Base-by-base conservation (phyloP, 108 stramenopile genomes). In the Cyclotella kingstonii region DNA sequence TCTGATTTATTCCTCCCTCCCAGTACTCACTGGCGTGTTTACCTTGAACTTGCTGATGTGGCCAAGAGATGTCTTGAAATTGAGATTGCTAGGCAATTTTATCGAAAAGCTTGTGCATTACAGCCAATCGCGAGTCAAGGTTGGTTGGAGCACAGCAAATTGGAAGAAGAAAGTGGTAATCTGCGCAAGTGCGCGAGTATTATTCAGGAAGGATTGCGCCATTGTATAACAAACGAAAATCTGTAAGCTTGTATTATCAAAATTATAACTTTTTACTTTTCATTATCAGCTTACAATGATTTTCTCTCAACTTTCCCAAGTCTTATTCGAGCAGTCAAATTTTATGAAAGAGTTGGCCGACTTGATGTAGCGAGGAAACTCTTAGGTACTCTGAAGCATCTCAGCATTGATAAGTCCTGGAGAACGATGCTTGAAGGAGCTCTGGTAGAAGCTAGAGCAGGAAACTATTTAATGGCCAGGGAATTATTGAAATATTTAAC, bases 81-180 rank as follows among this genome's bases (percentile, higher is more conserved):
- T 46, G 77, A 77, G 5, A 83, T 85, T 39, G 95, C 95, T 0
- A 61, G 95, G 46, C 47, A 73, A 46, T 80, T 91, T 35, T 96
- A 92, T 57, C 79, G 84, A 22, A 68, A 82, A 62, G 96, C 93
- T 9, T 96, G 94, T 38, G 42, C 77, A 33, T 63, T 85, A 17
- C 94, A 97, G 56, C 95, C 95, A 0, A 84, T 77, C 54, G 92
- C 94, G 0, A 75, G 77, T 55, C 95, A 95, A 55, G 94, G 89
- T 1, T 98, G 98, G 98, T 67, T 98, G 46, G 98, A 97, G 63
- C 91, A 87, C 68, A 94, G 95, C 73, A 97, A 96, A 60, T 72
- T 98, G 48, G 96, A 97, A 61, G 96, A 98, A 73, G 96, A 98
- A 55, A 84, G 89, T 40, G 96, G 96, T 2, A 80, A 93, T 44